Evolutionary conservation across 352 stramenopile species (phyloP).

Genomic region (Globisporangium nodosum): DNA sequence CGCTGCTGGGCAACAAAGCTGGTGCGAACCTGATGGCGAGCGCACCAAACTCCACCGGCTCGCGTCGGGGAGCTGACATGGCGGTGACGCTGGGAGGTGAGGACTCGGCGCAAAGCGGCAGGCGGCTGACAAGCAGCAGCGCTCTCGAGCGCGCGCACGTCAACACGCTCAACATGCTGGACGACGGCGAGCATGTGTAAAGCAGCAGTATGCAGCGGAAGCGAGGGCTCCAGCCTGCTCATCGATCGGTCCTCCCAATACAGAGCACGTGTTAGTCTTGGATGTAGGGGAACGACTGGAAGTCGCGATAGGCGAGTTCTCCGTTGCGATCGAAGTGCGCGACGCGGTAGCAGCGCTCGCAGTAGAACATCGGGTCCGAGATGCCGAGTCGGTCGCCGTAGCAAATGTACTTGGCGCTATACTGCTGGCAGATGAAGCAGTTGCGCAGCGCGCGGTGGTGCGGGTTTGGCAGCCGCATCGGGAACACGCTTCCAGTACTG

Average conservation of each 20-base stretch:
- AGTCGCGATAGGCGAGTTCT: slow-evolving; percentile 59
- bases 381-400: slow-evolving; percentile 63
- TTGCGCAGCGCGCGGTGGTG: slow-evolving; percentile 46
- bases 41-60: not conserved
- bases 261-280: slow-evolving; percentile 35
- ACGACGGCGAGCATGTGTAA: slow-evolving; percentile 4
- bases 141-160: not conserved
- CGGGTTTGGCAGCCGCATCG: slow-evolving; percentile 53
- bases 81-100: not conserved
- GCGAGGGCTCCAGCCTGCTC: not conserved
- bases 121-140: not conserved
- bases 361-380: slow-evolving; percentile 77
- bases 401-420: slow-evolving; percentile 73
- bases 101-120: not conserved
- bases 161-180: slow-evolving; percentile 10
- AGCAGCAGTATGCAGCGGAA: not conserved
- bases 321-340: slow-evolving; percentile 56
- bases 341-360: slow-evolving; percentile 59
- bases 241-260: not conserved
- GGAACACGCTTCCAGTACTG: slow-evolving; percentile 23
- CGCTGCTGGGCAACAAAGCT: not conserved
- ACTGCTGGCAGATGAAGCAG: slow-evolving; percentile 70
- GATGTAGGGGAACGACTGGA: slow-evolving; percentile 65
- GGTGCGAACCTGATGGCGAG: not conserved
- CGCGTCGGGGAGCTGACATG: not conserved